phyloP scores from a whole-genome alignment of 208 protist genomes.

The Crithidia sp. region DNA sequence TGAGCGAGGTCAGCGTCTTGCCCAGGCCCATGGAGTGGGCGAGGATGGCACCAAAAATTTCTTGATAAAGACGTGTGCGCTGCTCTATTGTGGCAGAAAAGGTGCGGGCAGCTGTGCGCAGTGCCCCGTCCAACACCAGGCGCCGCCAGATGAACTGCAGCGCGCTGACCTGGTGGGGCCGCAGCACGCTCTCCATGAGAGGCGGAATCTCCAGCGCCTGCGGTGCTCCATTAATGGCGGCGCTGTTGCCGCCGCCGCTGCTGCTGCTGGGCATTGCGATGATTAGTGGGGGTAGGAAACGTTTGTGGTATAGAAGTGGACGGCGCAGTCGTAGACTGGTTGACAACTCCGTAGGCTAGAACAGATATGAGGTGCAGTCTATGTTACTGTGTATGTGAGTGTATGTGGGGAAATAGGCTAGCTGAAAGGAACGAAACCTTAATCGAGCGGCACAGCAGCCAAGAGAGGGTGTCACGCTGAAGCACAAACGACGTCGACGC shows the following conservation, averaged over 20 bases:
- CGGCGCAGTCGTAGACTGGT: no score
- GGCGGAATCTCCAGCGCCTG: slow-evolving; percentile 28
- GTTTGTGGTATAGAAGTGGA: no score
- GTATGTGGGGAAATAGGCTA: no score
- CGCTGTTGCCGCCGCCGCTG: background rate
- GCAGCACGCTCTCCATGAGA: slow-evolving; percentile 44
- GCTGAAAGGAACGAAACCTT: no score
- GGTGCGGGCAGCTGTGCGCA: slow-evolving; percentile 44
- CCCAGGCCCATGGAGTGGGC: slow-evolving; percentile 91
- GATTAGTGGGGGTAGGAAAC: no score
- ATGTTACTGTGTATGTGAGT: no score
- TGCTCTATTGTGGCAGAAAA: slow-evolving; percentile 44
- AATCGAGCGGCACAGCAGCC: no score
- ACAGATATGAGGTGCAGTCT: no score
- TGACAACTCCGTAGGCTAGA: no score
- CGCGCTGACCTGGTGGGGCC: slow-evolving; percentile 71
- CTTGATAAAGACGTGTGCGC: slow-evolving; percentile 51
- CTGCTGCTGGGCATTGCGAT: no score
- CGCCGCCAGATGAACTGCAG: slow-evolving; percentile 80
- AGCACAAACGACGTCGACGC: no score
- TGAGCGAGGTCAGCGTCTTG: slow-evolving; percentile 81
- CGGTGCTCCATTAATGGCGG: background rate
- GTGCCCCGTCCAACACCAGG: slow-evolving; percentile 72
- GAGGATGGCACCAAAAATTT: slow-evolving; percentile 78
- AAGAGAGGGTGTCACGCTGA: no score